Evolutionary conservation across 2,329 filamentous ascomycete species (phyloP).

Genomic region (Pyrenochaeta sp.): DNA sequence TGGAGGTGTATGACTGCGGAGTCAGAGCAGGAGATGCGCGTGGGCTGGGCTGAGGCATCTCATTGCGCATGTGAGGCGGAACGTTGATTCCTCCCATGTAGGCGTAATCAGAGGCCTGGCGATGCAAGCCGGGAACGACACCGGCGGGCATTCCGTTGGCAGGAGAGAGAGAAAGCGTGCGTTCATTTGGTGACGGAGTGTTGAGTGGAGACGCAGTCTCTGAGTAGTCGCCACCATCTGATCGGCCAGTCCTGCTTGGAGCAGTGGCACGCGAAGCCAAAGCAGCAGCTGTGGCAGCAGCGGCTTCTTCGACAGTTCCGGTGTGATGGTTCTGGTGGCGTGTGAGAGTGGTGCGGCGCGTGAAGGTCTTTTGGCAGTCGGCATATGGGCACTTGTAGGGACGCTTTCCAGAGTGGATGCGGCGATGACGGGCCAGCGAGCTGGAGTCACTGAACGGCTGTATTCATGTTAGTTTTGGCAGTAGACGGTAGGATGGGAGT

Average conservation of each 20-base stretch:
- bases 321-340: conserved; percentile 96
- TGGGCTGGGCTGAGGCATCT: conserved; percentile 75
- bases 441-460: conserved; percentile 97
- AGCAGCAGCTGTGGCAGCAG: conserved; percentile 85
- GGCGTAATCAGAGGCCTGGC: conserved; percentile 71
- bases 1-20: conserved; percentile 70
- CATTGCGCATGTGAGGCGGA: conserved; percentile 80
- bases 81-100: conserved; percentile 83
- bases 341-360: conserved; percentile 90
- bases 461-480: conserved; percentile 30
- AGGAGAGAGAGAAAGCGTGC: conserved; percentile 80
- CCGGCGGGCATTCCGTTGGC: conserved; percentile 72
- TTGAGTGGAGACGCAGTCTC: conserved; percentile 76
- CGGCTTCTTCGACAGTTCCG: conserved; percentile 92
- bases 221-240: conserved; percentile 75
- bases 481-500: conserved; percentile 1
- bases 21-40: conserved; percentile 68
- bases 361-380: conserved; percentile 98
- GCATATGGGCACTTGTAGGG: conserved; percentile 98
- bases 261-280: conserved; percentile 66
- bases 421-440: conserved; percentile 88
- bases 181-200: conserved; percentile 83
- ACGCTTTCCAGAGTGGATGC: conserved; percentile 93
- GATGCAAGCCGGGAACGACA: conserved; percentile 71
- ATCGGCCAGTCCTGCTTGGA: conserved; percentile 63